Percentiles rank a stretch among this genome's conserved stretches.
These are phyloP conservation scores for Grigorovia yakushimaensis DNA, from an alignment of 805 yeast genomes.

Conservation along the genomic window DNA sequence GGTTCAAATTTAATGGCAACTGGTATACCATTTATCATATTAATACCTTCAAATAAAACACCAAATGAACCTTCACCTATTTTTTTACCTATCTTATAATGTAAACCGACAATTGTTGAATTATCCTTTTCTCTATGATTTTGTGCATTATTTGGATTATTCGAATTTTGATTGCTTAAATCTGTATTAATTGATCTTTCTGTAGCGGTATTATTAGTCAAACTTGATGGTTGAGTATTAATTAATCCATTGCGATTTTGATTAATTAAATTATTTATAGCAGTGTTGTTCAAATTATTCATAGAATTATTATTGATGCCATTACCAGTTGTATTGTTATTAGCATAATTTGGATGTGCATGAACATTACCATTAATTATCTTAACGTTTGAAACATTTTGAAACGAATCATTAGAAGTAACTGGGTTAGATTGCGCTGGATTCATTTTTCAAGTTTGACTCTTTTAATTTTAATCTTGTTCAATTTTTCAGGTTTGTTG, in stretches of 20 bases:
- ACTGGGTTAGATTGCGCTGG: constrained; percentile 2
- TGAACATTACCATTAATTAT: constrained; percentile 10
- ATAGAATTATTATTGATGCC: background rate
- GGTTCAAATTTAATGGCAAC: constrained; percentile 98
- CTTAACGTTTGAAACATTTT: constrained; percentile 6
- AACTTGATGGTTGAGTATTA: constrained; percentile 3
- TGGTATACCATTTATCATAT: constrained; percentile 80
- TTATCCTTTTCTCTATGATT: constrained; percentile 4
- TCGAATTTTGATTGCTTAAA: background rate
- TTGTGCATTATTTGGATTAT: background rate
- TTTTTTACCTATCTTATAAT: constrained; percentile 92
- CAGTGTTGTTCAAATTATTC: background rate
- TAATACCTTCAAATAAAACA: constrained; percentile 91
- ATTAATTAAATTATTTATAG: background rate
- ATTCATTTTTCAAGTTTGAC: background rate
- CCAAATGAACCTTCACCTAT: constrained; percentile 99
- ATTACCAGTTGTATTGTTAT: background rate
- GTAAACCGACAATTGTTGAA: constrained; percentile 64
- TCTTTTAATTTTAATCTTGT: background rate
- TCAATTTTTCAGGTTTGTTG: background rate
- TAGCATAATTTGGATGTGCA: constrained; percentile 1
- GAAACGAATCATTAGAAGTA: constrained; percentile 6
- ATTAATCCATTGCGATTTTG: background rate
- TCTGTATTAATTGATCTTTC: background rate
- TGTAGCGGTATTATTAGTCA: background rate